phyloP scores from a whole-genome alignment of 2,329 filamentous ascomycete species.

The Coleophoma eucalyptorum region DNA sequence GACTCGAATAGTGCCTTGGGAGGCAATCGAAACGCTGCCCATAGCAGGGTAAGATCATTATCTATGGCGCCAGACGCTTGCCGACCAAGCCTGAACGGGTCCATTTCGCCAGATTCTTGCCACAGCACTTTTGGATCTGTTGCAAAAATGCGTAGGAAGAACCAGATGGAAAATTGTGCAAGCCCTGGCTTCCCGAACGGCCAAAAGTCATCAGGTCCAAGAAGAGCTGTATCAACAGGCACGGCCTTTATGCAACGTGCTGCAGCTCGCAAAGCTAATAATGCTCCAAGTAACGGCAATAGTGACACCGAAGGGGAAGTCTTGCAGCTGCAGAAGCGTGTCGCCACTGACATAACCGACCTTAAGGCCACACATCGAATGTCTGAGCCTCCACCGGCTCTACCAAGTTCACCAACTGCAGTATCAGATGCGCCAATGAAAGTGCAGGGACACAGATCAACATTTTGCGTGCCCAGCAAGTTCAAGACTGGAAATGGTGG shows the following conservation, averaged over 20 bases:
- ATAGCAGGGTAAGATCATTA: conserved; percentile 15
- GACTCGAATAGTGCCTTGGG: conserved; percentile 13
- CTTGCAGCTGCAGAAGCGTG: background rate
- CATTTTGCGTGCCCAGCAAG: background rate
- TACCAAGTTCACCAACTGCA: background rate
- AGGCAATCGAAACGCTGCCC: conserved; percentile 4
- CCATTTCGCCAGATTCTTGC: background rate
- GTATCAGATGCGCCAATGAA: background rate
- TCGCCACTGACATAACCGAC: background rate
- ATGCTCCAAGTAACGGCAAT: conserved; percentile 14
- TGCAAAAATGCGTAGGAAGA: background rate
- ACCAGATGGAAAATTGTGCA: background rate
- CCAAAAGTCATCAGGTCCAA: background rate
- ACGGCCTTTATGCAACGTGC: conserved; percentile 39
- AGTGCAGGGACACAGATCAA: background rate
- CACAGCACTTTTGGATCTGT: background rate
- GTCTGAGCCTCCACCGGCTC: background rate
- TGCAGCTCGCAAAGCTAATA: conserved; percentile 16
- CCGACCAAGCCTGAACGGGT: conserved; percentile 7
- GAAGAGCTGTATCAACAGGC: conserved; percentile 32
- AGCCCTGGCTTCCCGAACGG: background rate
- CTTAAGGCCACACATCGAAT: background rate
- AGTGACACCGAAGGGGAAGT: conserved; percentile 23
- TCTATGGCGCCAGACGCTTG: conserved; percentile 20
- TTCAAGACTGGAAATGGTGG: background rate